Conservation (phyloP, 108 stramenopile species). For the Cyclotella atomus region DNA sequence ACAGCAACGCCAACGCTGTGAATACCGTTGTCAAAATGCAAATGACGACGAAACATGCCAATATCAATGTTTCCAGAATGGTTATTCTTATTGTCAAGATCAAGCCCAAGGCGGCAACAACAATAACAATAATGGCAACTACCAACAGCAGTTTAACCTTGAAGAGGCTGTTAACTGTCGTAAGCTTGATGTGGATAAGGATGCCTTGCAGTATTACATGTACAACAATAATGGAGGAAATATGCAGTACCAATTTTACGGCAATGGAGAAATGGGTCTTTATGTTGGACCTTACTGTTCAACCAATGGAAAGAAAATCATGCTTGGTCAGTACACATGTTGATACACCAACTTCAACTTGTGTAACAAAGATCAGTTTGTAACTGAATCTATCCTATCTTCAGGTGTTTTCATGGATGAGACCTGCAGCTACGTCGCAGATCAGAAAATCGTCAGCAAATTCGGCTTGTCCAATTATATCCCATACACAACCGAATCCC, state of each 20-base stretch:
- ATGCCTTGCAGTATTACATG: slow-evolving; percentile 32
- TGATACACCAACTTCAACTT: neutral
- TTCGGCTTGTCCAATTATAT: slow-evolving; percentile 59
- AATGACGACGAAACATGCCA: slow-evolving; percentile 57
- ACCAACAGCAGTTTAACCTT: slow-evolving; percentile 30
- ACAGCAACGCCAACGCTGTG: slow-evolving; percentile 64
- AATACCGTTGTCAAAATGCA: slow-evolving; percentile 61
- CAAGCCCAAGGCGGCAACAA: slow-evolving; percentile 62
- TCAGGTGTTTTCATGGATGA: slow-evolving; percentile 78
- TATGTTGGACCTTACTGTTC: slow-evolving; percentile 81
- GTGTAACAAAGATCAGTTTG: too few species aligned
- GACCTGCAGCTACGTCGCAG: slow-evolving; percentile 58
- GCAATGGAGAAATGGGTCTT: slow-evolving; percentile 43
- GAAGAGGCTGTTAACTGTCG: slow-evolving; percentile 39
- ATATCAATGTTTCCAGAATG: slow-evolving; percentile 31
- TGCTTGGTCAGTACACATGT: neutral
- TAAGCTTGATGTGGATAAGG: slow-evolving; percentile 23
- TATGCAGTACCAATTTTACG: neutral
- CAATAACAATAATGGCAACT: slow-evolving; percentile 37
- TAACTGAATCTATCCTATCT: neutral
- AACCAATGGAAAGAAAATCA: slow-evolving; percentile 49
- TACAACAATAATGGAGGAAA: neutral
- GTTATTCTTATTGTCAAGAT: slow-evolving; percentile 53
- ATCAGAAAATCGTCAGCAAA: slow-evolving; percentile 54
- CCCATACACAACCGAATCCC: slow-evolving; percentile 61